Evolutionary conservation across 352 stramenopile genomes (phyloP).

Genomic region (Phytophthora fragariaefolia): DNA sequence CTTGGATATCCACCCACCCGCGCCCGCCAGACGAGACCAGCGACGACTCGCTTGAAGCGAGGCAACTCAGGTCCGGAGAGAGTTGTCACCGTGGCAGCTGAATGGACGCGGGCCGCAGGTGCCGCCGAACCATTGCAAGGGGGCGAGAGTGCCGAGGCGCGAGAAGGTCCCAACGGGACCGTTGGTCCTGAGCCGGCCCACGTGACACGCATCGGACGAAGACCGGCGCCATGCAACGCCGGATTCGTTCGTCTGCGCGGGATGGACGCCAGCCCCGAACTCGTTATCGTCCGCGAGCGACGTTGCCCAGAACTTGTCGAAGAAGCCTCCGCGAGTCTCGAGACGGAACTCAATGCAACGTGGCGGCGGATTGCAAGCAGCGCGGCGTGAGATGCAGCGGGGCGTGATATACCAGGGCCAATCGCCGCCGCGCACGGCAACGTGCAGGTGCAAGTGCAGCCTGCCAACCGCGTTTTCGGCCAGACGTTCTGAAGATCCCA

Average conservation of each 20-base stretch:
- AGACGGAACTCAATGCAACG: not conserved
- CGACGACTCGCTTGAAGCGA: not conserved
- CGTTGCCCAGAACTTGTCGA: not conserved
- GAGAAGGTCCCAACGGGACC: not conserved
- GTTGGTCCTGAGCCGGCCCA: not conserved
- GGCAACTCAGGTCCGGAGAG: not conserved
- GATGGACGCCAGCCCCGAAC: not conserved
- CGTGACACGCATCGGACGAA: not conserved
- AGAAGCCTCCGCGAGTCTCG: not conserved
- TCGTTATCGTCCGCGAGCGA: not conserved
- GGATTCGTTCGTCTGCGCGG: not conserved
- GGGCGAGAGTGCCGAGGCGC: not conserved
- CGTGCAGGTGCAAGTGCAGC: constrained; percentile 8
- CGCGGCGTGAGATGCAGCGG: not conserved
- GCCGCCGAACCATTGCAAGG: not conserved
- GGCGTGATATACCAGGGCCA: constrained; percentile 3
- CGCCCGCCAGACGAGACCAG: not conserved
- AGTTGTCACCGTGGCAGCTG: not conserved
- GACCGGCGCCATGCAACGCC: not conserved
- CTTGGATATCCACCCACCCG: not conserved
- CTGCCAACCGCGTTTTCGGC: constrained; percentile 5
- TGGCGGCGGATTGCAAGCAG: not conserved
- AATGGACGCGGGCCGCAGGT: not conserved
- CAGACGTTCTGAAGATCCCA: too few relatives aligned
- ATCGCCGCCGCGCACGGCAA: not conserved